Evolutionary conservation across 2,329 filamentous ascomycete genomes (phyloP).

Genomic region (Chrysoporthe puriensis): DNA sequence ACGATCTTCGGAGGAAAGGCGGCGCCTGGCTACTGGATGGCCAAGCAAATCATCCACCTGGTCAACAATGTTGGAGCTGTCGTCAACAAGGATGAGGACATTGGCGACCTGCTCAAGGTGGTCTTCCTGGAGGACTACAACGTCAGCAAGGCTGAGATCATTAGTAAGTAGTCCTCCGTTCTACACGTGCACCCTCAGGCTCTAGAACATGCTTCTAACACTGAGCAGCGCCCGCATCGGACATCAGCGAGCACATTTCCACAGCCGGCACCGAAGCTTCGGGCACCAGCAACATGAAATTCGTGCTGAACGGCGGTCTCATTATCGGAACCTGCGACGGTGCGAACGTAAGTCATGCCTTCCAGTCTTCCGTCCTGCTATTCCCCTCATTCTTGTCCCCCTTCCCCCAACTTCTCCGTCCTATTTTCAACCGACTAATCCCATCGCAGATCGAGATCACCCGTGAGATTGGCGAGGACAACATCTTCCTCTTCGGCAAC

Average conservation of each 20-base stretch:
- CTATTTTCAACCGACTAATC: conserved; percentile 27
- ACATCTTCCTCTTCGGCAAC: conserved; percentile 98
- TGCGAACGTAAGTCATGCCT: conserved; percentile 74
- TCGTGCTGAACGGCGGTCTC: conserved; percentile 93
- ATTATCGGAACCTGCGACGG: conserved; percentile 98
- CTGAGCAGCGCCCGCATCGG: conserved; percentile 71
- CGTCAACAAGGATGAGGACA: conserved; percentile 88
- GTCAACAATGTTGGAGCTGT: conserved; percentile 90
- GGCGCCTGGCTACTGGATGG: conserved; percentile 99
- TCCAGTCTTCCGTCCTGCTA: background rate
- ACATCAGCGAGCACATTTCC: conserved; percentile 98
- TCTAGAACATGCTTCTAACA: no score
- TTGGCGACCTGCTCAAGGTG: conserved; percentile 94
- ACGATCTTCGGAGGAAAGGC: conserved; percentile 98
- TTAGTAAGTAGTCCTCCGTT: conserved; percentile 45
- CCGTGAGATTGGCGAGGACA: conserved; percentile 91
- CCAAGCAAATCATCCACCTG: conserved; percentile 96
- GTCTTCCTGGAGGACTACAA: conserved; percentile 99
- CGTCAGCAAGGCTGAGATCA: conserved; percentile 98
- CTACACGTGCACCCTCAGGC: no score
- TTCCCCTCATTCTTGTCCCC: background rate
- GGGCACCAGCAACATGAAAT: conserved; percentile 99
- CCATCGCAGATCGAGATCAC: conserved; percentile 84
- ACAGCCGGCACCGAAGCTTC: conserved; percentile 91
- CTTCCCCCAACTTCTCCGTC: background rate